Percentiles rank a stretch among this genome's conserved stretches.
Evolutionary conservation across 2,329 filamentous ascomycete species (phyloP).

Genomic region (Neodidymelliopsis sp.): DNA sequence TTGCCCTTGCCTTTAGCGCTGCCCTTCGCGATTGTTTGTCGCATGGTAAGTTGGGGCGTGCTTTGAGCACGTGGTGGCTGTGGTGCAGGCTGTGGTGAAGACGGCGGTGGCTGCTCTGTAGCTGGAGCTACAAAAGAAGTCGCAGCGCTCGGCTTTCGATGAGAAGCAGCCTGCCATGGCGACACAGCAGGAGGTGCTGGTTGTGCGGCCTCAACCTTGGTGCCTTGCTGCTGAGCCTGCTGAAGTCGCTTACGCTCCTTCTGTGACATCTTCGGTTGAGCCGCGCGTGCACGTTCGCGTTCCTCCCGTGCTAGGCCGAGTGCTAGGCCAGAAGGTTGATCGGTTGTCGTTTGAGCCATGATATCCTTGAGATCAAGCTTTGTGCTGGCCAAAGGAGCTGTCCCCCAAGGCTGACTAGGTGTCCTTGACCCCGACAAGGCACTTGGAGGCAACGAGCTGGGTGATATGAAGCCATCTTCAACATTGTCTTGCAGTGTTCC

Average conservation of each 20-base stretch:
- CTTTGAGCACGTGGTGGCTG: constrained; percentile 34
- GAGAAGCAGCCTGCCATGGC: constrained; percentile 44
- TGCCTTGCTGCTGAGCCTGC: constrained; percentile 48
- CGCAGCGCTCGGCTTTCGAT: constrained; percentile 39
- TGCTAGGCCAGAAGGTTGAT: constrained; percentile 61
- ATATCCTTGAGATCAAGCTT: constrained; percentile 81
- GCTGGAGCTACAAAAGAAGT: constrained; percentile 23
- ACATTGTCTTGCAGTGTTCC: background rate
- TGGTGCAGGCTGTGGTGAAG: constrained; percentile 16
- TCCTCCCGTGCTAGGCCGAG: constrained; percentile 58
- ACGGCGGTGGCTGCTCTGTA: constrained; percentile 2
- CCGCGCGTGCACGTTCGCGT: constrained; percentile 44
- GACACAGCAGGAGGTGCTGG: constrained; percentile 41
- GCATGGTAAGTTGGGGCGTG: constrained; percentile 65
- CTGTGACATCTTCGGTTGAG: constrained; percentile 76
- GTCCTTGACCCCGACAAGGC: constrained; percentile 31
- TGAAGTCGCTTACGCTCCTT: constrained; percentile 79
- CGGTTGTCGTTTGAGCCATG: constrained; percentile 67
- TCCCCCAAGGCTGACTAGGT: constrained; percentile 60
- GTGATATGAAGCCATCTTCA: constrained; percentile 20
- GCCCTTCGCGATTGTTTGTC: constrained; percentile 62
- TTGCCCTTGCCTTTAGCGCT: constrained; percentile 29
- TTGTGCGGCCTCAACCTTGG: constrained; percentile 39
- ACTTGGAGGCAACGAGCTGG: constrained; percentile 32
- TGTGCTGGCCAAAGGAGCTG: constrained; percentile 61